These are phyloP conservation scores for Tolypocladium cylindrosporum DNA, from an alignment of 2,329 filamentous ascomycete genomes.

Conservation along the genomic window DNA sequence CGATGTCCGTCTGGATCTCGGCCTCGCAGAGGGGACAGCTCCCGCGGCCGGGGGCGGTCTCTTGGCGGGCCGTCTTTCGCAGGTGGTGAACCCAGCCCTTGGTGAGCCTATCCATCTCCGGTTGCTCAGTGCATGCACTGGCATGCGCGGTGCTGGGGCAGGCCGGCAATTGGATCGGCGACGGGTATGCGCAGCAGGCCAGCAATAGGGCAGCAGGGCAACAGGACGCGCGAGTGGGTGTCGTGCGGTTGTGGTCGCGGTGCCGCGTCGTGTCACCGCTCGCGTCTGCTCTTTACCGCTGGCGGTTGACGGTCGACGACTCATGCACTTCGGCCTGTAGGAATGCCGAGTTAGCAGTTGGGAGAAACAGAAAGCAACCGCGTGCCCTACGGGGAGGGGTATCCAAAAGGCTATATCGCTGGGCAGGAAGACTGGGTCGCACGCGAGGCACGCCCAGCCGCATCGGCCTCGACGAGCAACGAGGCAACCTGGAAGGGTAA, in stretches of 20 bases:
- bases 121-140: neutral
- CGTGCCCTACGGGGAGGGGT: neutral
- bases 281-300: neutral
- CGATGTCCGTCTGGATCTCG: slow-evolving; percentile 13
- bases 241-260: neutral
- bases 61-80: slow-evolving; percentile 12
- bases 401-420: neutral
- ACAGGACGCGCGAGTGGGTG: neutral
- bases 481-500: neutral
- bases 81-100: slow-evolving; percentile 14
- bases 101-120: slow-evolving; percentile 3
- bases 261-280: neutral
- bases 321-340: neutral
- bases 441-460: neutral
- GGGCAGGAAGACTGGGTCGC: neutral
- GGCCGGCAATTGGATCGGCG: neutral
- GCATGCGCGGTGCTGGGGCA: neutral
- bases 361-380: neutral
- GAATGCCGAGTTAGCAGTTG: neutral
- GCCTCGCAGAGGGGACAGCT: slow-evolving; percentile 14
- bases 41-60: slow-evolving; percentile 4
- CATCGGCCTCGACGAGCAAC: neutral
- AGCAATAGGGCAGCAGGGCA: neutral
- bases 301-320: neutral
- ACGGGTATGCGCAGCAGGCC: neutral